These are phyloP conservation scores for Mimosa bimucronata DNA, from an alignment of 306 rosid genomes.

Conservation along the genomic window DNA sequence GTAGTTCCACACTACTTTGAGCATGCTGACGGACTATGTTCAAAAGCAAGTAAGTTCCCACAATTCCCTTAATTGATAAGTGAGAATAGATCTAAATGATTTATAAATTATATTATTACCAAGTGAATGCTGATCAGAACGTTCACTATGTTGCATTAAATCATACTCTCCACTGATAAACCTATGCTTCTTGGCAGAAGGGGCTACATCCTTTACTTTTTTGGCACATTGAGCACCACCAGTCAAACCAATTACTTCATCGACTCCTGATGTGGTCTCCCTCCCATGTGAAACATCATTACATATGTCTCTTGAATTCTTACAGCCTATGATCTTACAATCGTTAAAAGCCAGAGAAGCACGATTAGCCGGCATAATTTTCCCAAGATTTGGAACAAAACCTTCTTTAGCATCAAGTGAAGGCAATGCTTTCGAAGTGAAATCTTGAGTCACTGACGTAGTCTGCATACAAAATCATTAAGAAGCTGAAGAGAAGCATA, in stretches of 20 bases:
- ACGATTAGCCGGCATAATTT: conserved; percentile 83
- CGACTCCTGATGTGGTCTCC: conserved; percentile 50
- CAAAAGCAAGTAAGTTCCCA: conserved; percentile 46
- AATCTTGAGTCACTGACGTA: conserved; percentile 44
- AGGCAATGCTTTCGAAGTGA: conserved; percentile 44
- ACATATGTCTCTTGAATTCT: conserved; percentile 43
- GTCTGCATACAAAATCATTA: conserved; percentile 56
- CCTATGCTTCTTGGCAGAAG: conserved; percentile 70
- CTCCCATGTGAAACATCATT: conserved; percentile 43
- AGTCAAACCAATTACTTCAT: conserved; percentile 46
- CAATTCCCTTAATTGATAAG: conserved; percentile 39
- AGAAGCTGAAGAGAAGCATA: conserved; percentile 35
- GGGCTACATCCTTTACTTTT: conserved; percentile 45
- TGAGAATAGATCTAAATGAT: conserved; percentile 32
- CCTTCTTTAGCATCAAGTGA: conserved; percentile 43
- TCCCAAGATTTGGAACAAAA: conserved; percentile 44
- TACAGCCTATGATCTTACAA: conserved; percentile 44
- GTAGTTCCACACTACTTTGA: conserved; percentile 46
- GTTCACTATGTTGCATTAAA: conserved; percentile 42
- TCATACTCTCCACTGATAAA: conserved; percentile 54
- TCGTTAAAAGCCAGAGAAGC: conserved; percentile 64
- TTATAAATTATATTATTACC: conserved; percentile 39
- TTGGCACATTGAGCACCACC: conserved; percentile 48
- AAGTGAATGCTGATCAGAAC: conserved; percentile 46
- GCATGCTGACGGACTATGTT: conserved; percentile 49